Conservation (phyloP, 768 basidiomycete genomes). For the Suillus tomentosus region DNA sequence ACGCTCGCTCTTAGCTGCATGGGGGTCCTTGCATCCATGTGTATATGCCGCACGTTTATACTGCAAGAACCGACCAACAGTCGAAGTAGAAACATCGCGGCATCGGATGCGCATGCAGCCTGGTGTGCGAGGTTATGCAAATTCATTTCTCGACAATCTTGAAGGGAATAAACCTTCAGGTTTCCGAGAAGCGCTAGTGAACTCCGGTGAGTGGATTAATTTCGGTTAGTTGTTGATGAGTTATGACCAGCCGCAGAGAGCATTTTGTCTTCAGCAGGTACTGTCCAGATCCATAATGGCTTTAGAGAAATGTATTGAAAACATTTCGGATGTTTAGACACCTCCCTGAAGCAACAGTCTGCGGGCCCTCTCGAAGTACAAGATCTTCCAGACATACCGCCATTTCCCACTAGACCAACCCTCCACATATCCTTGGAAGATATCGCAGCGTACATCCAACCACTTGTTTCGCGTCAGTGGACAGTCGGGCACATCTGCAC, state of each 20-base stretch:
- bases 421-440: slow-evolving; percentile 37
- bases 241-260: not conserved
- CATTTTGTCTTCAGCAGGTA: slow-evolving; percentile 3
- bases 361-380: not conserved
- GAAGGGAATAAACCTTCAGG: not conserved
- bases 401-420: slow-evolving; percentile 34
- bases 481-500: slow-evolving; percentile 21
- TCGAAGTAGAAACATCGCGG: not conserved
- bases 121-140: slow-evolving; percentile 4
- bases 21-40: not conserved
- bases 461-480: slow-evolving; percentile 38
- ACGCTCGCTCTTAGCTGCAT: not conserved
- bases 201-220: not conserved
- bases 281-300: not conserved
- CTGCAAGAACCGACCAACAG: not conserved
- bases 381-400: slow-evolving; percentile 28
- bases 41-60: not conserved
- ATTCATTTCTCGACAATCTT: not conserved
- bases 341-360: slow-evolving; percentile 10
- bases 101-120: not conserved
- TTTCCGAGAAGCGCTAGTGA: no score
- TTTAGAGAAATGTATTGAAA: not conserved
- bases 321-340: not conserved
- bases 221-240: not conserved
- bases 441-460: slow-evolving; percentile 35